Percentiles rank a stretch among this genome's conserved stretches.
phyloP scores from a whole-genome alignment of 108 stramenopile genomes.

The Seminavis robusta region DNA sequence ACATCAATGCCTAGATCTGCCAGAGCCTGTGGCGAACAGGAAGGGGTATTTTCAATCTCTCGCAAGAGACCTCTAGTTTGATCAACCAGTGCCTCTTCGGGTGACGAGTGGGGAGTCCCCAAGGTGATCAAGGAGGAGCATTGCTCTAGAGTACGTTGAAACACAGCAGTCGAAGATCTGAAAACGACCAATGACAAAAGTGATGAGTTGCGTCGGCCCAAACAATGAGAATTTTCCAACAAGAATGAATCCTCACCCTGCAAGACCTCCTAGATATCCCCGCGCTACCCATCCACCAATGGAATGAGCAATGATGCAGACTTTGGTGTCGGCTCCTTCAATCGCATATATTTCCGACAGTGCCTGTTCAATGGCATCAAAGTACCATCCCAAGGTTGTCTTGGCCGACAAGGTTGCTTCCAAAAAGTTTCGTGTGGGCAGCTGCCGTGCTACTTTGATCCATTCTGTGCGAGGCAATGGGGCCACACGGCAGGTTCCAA shows the following conservation, averaged over 20 bases:
- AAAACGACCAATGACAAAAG: constrained; percentile 31
- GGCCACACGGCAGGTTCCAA: constrained; percentile 49
- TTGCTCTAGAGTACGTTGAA: constrained; percentile 28
- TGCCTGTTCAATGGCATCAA: constrained; percentile 62
- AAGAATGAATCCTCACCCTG: constrained; percentile 29
- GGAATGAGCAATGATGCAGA: constrained; percentile 65
- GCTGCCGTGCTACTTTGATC: constrained; percentile 71
- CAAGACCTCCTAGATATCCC: constrained; percentile 66
- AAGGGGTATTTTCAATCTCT: constrained; percentile 37
- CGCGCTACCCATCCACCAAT: constrained; percentile 84
- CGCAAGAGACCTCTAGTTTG: constrained; percentile 73
- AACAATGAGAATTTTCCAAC: neutral
- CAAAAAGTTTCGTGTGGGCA: constrained; percentile 58
- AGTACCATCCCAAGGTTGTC: constrained; percentile 73
- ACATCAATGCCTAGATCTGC: constrained; percentile 46
- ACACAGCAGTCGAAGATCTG: constrained; percentile 41
- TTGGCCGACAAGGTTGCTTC: constrained; percentile 54
- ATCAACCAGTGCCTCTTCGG: constrained; percentile 60
- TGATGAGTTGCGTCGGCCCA: neutral
- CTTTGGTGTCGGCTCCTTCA: constrained; percentile 42
- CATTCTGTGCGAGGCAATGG: constrained; percentile 75
- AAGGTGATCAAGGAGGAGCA: constrained; percentile 60
- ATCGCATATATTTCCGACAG: constrained; percentile 56
- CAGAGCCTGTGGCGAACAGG: constrained; percentile 48
- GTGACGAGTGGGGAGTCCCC: constrained; percentile 69